Evolutionary conservation across 768 basidiomycete genomes (phyloP).

Genomic region (Lentinula detonsa): DNA sequence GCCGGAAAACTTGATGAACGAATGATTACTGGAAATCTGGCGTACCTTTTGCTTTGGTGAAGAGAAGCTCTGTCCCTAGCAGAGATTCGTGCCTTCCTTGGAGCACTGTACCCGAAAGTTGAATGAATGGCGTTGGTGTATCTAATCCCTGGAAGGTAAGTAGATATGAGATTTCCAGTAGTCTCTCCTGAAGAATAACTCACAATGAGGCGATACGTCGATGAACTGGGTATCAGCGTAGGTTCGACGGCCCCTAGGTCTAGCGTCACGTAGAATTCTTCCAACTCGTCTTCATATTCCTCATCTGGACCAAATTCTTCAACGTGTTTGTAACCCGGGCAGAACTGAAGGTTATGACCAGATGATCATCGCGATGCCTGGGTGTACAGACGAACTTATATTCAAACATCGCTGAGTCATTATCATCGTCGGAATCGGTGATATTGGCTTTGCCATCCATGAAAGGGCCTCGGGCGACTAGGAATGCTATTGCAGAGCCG

Average conservation of each 20-base stretch:
- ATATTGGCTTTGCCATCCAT: conserved; percentile 22
- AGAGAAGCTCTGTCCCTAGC: conserved; percentile 72
- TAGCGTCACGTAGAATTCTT: conserved; percentile 63
- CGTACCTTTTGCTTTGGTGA: conserved; percentile 62
- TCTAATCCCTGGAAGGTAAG: conserved; percentile 55
- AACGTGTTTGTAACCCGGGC: conserved; percentile 55
- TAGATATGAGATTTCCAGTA: background rate
- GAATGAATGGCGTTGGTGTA: conserved; percentile 70
- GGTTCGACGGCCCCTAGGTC: conserved; percentile 72
- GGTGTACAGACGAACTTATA: conserved; percentile 70
- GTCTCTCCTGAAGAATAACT: conserved; percentile 20
- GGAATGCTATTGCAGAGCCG: conserved; percentile 19
- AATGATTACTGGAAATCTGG: background rate
- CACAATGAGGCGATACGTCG: conserved; percentile 70
- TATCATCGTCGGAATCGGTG: conserved; percentile 19
- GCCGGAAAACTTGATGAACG: background rate
- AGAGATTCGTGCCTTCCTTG: conserved; percentile 64
- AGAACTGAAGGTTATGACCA: conserved; percentile 66
- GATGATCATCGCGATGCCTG: conserved; percentile 63
- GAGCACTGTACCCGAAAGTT: conserved; percentile 70
- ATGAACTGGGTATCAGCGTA: conserved; percentile 65
- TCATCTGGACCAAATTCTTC: conserved; percentile 62
- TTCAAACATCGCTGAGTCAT: conserved; percentile 24
- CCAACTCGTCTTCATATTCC: conserved; percentile 55
- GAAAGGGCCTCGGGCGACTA: conserved; percentile 22